Percentiles rank a stretch among this genome's conserved stretches.
Conservation (phyloP, 352 stramenopile species). For the Phytophthora pseudosyringae region DNA sequence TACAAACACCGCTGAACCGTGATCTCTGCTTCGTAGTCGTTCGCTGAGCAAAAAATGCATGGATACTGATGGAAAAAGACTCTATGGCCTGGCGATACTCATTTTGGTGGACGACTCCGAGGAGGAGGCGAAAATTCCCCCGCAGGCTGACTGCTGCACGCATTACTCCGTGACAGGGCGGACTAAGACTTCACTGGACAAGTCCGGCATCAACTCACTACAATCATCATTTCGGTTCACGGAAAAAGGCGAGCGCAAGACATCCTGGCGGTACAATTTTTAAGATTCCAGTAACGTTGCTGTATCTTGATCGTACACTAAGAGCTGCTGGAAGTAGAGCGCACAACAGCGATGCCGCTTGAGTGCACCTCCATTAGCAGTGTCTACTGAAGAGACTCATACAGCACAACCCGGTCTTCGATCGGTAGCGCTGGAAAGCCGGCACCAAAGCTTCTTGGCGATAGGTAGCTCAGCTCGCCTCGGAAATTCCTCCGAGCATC, state of each 20-base stretch:
- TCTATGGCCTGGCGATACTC: neutral
- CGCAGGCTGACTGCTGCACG: neutral
- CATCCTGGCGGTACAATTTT: neutral
- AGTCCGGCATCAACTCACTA: conserved; percentile 3
- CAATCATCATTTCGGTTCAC: conserved; percentile 4
- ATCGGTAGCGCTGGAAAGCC: neutral
- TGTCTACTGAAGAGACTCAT: conserved; percentile 1
- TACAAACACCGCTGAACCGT: conserved; percentile 8
- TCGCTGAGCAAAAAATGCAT: neutral
- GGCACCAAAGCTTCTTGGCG: neutral
- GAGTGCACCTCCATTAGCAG: neutral
- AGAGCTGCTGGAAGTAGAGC: neutral
- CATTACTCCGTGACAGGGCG: neutral
- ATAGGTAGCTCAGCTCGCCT: neutral
- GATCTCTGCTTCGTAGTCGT: neutral
- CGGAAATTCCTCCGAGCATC: neutral
- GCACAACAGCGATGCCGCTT: neutral
- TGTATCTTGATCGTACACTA: too few relatives aligned
- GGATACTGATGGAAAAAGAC: neutral
- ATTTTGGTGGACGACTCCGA: conserved; percentile 21
- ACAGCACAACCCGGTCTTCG: neutral
- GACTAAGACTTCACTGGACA: neutral
- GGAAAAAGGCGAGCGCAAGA: neutral
- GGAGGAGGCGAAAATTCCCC: conserved; percentile 5
- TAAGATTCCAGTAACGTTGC: too few relatives aligned